A percentile compares a stretch with the other conserved stretches of the same genome.
phyloP scores from a whole-genome alignment of 352 stramenopile species.

The Elongisporangium anandrum region DNA sequence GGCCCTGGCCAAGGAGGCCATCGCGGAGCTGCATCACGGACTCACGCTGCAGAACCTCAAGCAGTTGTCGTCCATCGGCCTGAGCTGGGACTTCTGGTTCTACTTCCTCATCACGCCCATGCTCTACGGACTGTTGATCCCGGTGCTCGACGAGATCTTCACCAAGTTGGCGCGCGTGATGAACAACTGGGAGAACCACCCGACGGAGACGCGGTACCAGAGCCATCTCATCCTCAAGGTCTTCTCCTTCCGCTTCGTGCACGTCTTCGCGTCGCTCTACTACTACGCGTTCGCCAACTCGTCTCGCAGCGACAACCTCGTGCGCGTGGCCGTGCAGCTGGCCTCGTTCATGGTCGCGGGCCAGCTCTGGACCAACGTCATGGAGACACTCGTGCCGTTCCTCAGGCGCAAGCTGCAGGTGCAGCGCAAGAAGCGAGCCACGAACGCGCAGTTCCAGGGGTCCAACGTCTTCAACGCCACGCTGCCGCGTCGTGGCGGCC shows the following conservation, averaged over 20 bases:
- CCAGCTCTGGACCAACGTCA: constrained; percentile 92
- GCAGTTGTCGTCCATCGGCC: constrained; percentile 48
- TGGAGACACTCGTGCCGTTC: constrained; percentile 87
- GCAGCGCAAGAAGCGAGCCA: constrained; percentile 48
- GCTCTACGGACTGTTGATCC: constrained; percentile 85
- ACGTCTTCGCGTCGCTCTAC: constrained; percentile 95
- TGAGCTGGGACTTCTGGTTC: constrained; percentile 79
- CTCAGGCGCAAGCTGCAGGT: constrained; percentile 35
- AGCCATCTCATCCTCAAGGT: constrained; percentile 98
- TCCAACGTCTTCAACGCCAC: constrained; percentile 55
- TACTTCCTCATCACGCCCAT: constrained; percentile 82
- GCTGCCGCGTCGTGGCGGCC: background rate
- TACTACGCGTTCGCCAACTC: constrained; percentile 91
- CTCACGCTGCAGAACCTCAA: constrained; percentile 62
- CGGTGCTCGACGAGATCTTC: constrained; percentile 75
- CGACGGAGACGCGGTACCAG: constrained; percentile 77
- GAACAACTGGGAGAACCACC: constrained; percentile 94
- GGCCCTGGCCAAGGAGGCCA: constrained; percentile 46
- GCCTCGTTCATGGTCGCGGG: constrained; percentile 93
- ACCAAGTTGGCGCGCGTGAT: constrained; percentile 84
- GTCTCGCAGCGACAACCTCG: constrained; percentile 42
- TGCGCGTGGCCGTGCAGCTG: constrained; percentile 90
- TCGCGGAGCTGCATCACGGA: constrained; percentile 25
- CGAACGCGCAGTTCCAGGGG: constrained; percentile 55
- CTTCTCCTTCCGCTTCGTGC: constrained; percentile 97